Percentiles rank a stretch among this genome's conserved stretches.
phyloP scores from a whole-genome alignment of 352 stramenopile genomes.

The Thalassiosira ordinaria region DNA sequence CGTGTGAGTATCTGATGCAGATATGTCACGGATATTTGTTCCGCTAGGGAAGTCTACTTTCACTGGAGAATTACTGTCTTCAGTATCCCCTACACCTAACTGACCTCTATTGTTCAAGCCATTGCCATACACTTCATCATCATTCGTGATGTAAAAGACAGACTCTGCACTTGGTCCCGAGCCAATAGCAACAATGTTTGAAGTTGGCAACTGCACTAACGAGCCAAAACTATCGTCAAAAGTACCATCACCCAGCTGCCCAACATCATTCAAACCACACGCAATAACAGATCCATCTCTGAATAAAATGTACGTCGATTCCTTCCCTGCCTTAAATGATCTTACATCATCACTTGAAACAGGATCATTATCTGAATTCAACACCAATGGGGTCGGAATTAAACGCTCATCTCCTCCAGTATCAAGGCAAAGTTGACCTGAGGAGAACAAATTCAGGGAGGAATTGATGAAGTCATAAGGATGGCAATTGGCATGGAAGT shows the following conservation, averaged over 20 bases:
- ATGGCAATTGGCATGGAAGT: too few relatives aligned
- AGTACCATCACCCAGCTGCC: conserved; percentile 36
- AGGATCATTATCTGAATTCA: conserved; percentile 12
- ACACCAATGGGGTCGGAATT: conserved; percentile 19
- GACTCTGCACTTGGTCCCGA: conserved; percentile 24
- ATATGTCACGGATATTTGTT: not conserved
- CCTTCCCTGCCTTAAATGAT: conserved; percentile 19
- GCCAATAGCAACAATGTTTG: conserved; percentile 18
- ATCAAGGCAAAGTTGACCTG: conserved; percentile 35
- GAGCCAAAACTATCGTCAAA: conserved; percentile 21
- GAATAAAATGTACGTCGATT: conserved; percentile 39
- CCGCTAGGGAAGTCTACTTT: not conserved
- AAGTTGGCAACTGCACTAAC: conserved; percentile 5
- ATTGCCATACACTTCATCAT: conserved; percentile 11
- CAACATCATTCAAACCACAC: conserved; percentile 25
- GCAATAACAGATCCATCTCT: conserved; percentile 25
- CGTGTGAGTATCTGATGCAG: conserved; percentile 17
- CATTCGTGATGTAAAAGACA: conserved; percentile 25
- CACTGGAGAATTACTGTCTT: not conserved
- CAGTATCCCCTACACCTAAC: conserved; percentile 9
- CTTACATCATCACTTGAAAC: not conserved
- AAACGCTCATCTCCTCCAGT: not conserved
- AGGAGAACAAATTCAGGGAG: not conserved
- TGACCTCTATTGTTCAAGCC: conserved; percentile 18
- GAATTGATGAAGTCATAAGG: not conserved